Evolutionary conservation across 768 basidiomycete species (phyloP).

Genomic region (Guyanaporus albipodus): DNA sequence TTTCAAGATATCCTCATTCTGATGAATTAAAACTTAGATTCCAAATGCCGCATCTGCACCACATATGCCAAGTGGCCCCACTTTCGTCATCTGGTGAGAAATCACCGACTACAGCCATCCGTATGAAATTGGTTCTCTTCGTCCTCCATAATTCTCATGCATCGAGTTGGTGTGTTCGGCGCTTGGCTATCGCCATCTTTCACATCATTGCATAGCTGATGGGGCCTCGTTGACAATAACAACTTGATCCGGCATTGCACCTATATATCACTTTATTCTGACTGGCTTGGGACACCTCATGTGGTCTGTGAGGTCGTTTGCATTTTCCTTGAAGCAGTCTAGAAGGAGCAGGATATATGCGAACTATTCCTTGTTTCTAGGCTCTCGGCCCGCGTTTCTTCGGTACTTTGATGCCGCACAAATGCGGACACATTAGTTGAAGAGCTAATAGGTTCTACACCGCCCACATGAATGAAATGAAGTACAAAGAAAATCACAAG

Average conservation of each 20-base stretch:
- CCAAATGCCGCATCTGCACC: too few species aligned
- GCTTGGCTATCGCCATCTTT: background rate
- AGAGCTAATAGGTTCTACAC: slow-evolving; percentile 18
- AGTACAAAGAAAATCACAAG: slow-evolving; percentile 5
- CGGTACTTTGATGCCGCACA: slow-evolving; percentile 9
- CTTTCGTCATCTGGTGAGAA: too few species aligned
- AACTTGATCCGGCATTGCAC: background rate
- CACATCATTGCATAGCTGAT: background rate
- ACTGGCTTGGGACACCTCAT: background rate
- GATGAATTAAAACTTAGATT: too few species aligned
- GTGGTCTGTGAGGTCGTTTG: slow-evolving; percentile 1
- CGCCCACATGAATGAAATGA: slow-evolving; percentile 9
- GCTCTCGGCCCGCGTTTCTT: slow-evolving; percentile 12
- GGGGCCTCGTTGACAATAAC: background rate
- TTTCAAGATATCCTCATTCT: too few species aligned
- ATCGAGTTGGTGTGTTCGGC: too few species aligned
- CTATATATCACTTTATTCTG: slow-evolving; percentile 7
- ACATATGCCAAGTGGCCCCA: too few species aligned
- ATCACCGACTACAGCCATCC: too few species aligned
- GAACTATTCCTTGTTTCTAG: background rate
- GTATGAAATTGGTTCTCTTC: background rate
- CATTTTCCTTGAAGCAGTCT: background rate
- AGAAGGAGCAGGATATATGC: background rate
- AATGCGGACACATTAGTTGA: slow-evolving; percentile 20
- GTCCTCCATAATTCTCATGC: background rate